phyloP scores from a whole-genome alignment of 345 rosid genomes.

The Eucalyptus melliodora region DNA sequence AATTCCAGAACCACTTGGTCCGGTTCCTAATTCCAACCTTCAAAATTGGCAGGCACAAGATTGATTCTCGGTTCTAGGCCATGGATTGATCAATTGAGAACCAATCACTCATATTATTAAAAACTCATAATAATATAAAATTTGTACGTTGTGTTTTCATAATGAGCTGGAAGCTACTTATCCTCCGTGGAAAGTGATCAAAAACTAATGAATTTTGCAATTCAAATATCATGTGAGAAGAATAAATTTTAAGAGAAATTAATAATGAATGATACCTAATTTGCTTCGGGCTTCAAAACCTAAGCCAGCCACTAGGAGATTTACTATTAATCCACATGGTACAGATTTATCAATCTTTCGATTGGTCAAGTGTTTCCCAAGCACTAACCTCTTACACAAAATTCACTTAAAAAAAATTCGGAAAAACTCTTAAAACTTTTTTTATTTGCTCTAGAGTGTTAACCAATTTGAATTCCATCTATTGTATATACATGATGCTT shows the following conservation, averaged over 20 bases:
- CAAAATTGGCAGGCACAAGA: rapidly evolving
- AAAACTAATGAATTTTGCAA: background rate
- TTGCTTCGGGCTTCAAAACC: background rate
- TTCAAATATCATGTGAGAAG: background rate
- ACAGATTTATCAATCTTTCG: background rate
- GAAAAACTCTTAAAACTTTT: background rate
- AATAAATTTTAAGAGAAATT: background rate
- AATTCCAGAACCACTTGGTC: background rate
- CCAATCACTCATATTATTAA: background rate
- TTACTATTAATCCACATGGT: background rate
- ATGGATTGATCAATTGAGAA: background rate
- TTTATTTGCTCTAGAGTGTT: background rate
- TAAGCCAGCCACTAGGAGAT: background rate
- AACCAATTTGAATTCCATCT: background rate
- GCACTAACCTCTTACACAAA: background rate
- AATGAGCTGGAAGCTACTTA: background rate
- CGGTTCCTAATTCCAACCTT: background rate
- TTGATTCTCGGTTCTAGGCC: rapidly evolving
- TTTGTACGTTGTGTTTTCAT: background rate
- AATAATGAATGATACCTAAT: background rate
- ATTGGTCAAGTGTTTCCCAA: background rate
- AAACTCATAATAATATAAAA: background rate
- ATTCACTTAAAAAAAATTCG: background rate
- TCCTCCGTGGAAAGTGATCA: background rate
- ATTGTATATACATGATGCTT: background rate